Percentiles rank a stretch among this genome's conserved stretches.
These are phyloP conservation scores for Colletotrichum paranaense DNA, from an alignment of 2,329 filamentous ascomycete species.

Conservation along the genomic window DNA sequence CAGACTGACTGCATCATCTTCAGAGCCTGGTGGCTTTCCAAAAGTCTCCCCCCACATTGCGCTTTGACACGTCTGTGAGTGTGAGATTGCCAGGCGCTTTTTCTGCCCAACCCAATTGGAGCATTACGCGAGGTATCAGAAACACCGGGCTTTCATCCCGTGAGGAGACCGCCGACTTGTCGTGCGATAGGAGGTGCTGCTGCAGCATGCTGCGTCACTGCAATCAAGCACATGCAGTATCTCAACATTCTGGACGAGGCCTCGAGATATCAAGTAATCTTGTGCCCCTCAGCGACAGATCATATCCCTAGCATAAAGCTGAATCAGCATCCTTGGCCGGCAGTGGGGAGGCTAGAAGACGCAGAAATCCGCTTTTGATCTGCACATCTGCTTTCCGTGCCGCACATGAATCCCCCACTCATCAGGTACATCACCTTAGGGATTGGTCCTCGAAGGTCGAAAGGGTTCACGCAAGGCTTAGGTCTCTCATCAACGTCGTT, in stretches of 20 bases:
- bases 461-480: neutral
- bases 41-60: conserved; percentile 8
- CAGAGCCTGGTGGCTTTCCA: neutral
- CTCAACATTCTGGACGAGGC: conserved; percentile 1
- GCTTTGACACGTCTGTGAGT: conserved; percentile 30
- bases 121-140: neutral
- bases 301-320: neutral
- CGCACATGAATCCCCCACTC: conserved; percentile 28
- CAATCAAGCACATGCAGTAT: neutral
- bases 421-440: neutral
- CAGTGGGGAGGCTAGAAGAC: conserved; percentile 26
- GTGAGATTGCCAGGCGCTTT: conserved; percentile 4
- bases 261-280: neutral
- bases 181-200: neutral
- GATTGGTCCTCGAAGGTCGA: neutral
- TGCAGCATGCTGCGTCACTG: neutral
- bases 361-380: conserved; percentile 35
- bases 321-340: conserved; percentile 1
- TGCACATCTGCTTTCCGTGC: conserved; percentile 22
- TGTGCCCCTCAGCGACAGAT: neutral
- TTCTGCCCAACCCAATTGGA: neutral
- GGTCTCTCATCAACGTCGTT: conserved; percentile 6
- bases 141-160: conserved; percentile 12
- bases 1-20: neutral
- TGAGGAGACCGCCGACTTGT: neutral